phyloP scores from a whole-genome alignment of 192 early-diverging fungal species.

The Paraglomus brasilianum region DNA sequence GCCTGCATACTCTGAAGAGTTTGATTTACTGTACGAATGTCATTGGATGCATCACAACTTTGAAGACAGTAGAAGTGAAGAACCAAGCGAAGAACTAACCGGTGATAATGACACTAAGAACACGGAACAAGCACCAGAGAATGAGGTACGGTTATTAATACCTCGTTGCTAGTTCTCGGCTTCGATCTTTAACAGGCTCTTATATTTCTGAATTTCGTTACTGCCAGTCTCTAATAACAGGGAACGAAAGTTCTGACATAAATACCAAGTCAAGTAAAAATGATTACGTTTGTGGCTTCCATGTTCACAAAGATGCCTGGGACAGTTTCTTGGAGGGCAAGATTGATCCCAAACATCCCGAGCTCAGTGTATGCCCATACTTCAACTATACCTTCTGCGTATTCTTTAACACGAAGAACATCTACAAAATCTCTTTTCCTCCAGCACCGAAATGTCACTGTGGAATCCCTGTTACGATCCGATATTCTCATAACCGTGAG shows the following conservation, averaged over 20 bases:
- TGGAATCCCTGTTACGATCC: constrained; percentile 17
- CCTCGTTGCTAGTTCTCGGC: background rate
- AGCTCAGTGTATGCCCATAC: constrained; percentile 32
- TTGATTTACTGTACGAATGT: constrained; percentile 36
- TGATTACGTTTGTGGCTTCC: constrained; percentile 34
- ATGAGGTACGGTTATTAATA: background rate
- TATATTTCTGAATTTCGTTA: background rate
- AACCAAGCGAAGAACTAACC: background rate
- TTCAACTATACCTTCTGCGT: constrained; percentile 42
- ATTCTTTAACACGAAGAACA: constrained; percentile 21
- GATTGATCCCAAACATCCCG: constrained; percentile 10
- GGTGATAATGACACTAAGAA: background rate
- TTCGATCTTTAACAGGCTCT: background rate
- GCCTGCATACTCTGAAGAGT: constrained; percentile 28
- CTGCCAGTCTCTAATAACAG: background rate
- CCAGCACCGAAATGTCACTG: constrained; percentile 34
- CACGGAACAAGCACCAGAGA: background rate
- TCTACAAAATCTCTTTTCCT: background rate
- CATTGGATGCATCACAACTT: constrained; percentile 1
- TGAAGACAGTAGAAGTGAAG: too few relatives aligned
- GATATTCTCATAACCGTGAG: background rate
- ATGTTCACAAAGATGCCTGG: constrained; percentile 37
- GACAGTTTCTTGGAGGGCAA: constrained; percentile 2
- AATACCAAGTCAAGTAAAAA: background rate
- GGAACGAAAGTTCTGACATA: background rate